phyloP scores from a whole-genome alignment of 169 alveolate genomes.

The Eimeria brunetti region DNA sequence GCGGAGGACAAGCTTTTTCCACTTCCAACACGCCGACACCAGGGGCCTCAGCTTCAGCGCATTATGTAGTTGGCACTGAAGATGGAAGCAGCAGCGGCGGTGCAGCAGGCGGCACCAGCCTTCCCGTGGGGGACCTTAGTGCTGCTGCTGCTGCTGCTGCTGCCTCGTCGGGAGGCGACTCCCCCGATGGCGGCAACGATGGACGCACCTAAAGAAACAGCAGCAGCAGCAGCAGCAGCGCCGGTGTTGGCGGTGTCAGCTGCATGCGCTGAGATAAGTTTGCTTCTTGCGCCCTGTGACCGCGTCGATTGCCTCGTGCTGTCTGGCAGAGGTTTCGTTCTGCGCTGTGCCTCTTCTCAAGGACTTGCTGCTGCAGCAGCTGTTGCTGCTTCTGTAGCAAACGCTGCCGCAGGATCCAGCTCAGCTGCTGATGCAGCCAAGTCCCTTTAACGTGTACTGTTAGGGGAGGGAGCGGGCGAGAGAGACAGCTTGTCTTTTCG shows the following conservation, averaged over 20 bases:
- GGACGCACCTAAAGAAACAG: constrained; percentile 28
- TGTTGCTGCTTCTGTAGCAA: not conserved
- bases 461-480: not conserved
- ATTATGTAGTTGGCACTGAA: not conserved
- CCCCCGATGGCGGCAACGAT: constrained; percentile 51
- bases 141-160: constrained; percentile 64
- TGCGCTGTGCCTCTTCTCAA: not conserved
- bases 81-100: constrained; percentile 28
- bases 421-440: constrained; percentile 39
- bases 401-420: not conserved
- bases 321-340: constrained; percentile 10
- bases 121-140: constrained; percentile 16
- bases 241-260: not conserved
- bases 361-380: not conserved
- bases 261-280: constrained; percentile 4
- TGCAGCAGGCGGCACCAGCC: constrained; percentile 11
- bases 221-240: not conserved
- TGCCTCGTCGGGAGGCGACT: constrained; percentile 26
- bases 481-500: not conserved
- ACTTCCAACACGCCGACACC: constrained; percentile 23
- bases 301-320: constrained; percentile 22
- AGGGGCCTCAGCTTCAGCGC: constrained; percentile 16
- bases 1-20: constrained; percentile 9
- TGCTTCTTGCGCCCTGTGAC: not conserved
- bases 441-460: not conserved